Base-by-base conservation (phyloP, 352 stramenopile species). In the Pythium plurisporium region DNA sequence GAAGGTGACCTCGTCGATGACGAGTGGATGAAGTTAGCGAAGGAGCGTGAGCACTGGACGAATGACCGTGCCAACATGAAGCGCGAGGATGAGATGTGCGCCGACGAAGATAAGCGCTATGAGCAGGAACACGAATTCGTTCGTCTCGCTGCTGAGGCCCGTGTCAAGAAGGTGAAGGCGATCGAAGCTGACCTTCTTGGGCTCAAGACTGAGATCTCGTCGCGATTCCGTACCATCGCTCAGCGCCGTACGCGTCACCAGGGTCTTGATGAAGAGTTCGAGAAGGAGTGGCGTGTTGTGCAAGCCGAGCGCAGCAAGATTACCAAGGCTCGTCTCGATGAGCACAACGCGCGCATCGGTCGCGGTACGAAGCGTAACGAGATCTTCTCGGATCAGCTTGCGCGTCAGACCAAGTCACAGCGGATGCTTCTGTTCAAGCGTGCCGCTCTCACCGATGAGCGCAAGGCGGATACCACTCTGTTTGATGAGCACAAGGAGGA, bases 21-120 rank as follows among this genome's bases (percentile, higher is more conserved):
- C 30, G 85, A 94, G 62, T 94, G 85, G 85, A 94, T 89, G 75
- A 91, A 94, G 71, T 64, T 94, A 19, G 81, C 79, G 19, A 94
- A 94, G 72, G 85, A 94, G 58, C 85, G 85, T 40, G 85, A 94
- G 70, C 83, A 94, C 75, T 94, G 85, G 85, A 90, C 85, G 4
- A 87, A 80, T 48, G 86, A 86, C 62, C 85, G 85, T 46, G 78
- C 85, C 5, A 91, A 92, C 72, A 94, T 94, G 85, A 94, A 94
- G 73, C 78, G 82, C 22, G 85, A 94, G 59, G 85, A 94, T 44
- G 81, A 92, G 40, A 89, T 92, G 80, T 94, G 85, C 69, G 70
- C 70, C 29, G 85, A 94, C 50, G 85, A 94, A 55, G 85, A 94
- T 59, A 56, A 74, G 20, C 80, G 85, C 5, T 94, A 92, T 74